Evolutionary conservation across 257 asterid genomes (phyloP).

Genomic region (Penstemon davidsonii): DNA sequence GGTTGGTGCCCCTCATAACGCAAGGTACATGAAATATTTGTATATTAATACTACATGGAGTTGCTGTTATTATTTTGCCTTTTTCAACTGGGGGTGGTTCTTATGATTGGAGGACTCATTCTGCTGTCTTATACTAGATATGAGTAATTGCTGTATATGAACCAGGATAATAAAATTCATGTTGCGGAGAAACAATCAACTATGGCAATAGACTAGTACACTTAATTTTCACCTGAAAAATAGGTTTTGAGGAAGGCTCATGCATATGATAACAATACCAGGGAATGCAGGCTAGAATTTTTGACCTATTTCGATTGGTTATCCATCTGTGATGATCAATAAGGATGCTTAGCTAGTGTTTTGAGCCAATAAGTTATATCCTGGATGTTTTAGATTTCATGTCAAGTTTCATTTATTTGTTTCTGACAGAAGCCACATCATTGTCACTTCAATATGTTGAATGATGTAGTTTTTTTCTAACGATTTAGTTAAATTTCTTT

Average conservation of each 20-base stretch:
- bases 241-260: background rate
- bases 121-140: constrained; percentile 17
- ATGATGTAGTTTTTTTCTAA: background rate
- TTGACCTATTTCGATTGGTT: background rate
- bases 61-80: background rate
- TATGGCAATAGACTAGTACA: too few species aligned
- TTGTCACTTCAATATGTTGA: background rate
- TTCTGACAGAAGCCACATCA: background rate
- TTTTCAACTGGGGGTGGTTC: constrained; percentile 15
- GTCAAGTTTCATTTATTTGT: constrained; percentile 4
- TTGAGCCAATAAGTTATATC: background rate
- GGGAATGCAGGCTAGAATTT: background rate
- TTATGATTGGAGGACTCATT: constrained; percentile 9
- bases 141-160: background rate
- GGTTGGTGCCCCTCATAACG: constrained; percentile 45
- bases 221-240: background rate
- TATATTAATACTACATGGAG: constrained; percentile 21
- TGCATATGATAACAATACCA: background rate
- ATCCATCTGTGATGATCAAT: background rate
- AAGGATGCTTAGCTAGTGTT: background rate
- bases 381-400: constrained; percentile 1
- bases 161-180: background rate
- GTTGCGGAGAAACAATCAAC: background rate
- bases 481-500: background rate
- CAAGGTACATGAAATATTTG: constrained; percentile 47